Percentiles rank a stretch among this genome's conserved stretches.
Conservation (phyloP, 805 yeast genomes). For the Metschnikowia similis region DNA sequence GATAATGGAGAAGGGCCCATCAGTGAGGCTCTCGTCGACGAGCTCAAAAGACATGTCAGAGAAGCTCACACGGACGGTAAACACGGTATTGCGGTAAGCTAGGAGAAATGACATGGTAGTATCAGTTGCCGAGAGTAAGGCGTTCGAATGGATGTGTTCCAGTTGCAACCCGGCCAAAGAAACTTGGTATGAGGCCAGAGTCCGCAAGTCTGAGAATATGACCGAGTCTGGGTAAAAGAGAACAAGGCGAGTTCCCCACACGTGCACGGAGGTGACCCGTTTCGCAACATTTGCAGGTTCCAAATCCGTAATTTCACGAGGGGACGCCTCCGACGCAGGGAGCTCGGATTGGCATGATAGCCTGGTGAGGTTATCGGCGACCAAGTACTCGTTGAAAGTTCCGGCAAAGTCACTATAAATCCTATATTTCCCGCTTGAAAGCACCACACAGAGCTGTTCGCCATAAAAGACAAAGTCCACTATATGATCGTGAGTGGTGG, state of each 20-base stretch:
- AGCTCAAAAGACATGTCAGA: conserved; percentile 22
- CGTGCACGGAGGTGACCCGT: conserved; percentile 23
- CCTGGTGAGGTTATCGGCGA: conserved; percentile 14
- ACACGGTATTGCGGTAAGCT: conserved; percentile 26
- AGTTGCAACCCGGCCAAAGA: conserved; percentile 23
- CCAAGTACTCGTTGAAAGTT: conserved; percentile 52
- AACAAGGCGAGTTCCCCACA: conserved; percentile 43
- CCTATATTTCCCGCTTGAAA: conserved; percentile 50
- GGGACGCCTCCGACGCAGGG: not conserved
- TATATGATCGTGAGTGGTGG: conserved; percentile 49
- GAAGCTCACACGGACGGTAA: conserved; percentile 24
- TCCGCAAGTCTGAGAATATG: conserved; percentile 34
- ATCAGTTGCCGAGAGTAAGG: conserved; percentile 10
- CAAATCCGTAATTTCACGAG: conserved; percentile 26
- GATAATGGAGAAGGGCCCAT: conserved; percentile 45
- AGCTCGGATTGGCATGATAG: not conserved
- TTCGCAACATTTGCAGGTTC: conserved; percentile 31
- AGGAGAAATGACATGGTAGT: conserved; percentile 20
- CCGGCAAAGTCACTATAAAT: conserved; percentile 64
- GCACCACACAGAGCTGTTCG: conserved; percentile 55
- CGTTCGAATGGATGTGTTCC: conserved; percentile 21
- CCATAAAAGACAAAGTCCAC: conserved; percentile 46
- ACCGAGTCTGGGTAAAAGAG: conserved; percentile 35
- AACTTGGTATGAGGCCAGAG: conserved; percentile 37
- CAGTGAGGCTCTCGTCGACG: conserved; percentile 38